Conservation (phyloP, 352 stramenopile species). For the Pythium utonaiense region DNA sequence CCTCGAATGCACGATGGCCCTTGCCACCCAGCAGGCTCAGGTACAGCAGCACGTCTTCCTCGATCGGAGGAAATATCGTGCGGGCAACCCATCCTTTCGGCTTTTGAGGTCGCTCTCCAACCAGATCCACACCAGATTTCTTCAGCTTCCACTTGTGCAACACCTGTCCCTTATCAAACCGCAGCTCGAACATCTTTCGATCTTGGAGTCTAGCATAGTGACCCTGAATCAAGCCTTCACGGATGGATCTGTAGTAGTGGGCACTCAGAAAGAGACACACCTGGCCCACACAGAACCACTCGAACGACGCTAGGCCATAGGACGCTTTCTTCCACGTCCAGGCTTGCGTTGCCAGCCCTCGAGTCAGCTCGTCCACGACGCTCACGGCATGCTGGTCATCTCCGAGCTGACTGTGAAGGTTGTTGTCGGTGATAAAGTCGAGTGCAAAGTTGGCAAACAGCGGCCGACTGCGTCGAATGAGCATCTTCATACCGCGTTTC, state of each 20-base stretch:
- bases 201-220: background rate
- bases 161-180: background rate
- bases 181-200: background rate
- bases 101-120: background rate
- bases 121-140: background rate
- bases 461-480: background rate
- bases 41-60: slow-evolving; percentile 32
- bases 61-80: slow-evolving; percentile 15
- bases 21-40: slow-evolving; percentile 29
- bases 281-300: background rate
- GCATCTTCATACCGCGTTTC: background rate
- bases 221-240: background rate
- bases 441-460: background rate
- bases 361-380: background rate
- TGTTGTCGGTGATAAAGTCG: background rate
- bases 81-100: background rate
- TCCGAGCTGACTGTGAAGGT: background rate
- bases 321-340: too few species aligned
- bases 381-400: background rate
- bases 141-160: background rate
- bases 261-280: slow-evolving; percentile 1
- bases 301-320: background rate
- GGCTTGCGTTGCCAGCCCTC: background rate
- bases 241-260: background rate
- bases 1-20: background rate